These are phyloP conservation scores for Coniochaeta sp. DNA, from an alignment of 2,329 filamentous ascomycete species.

Conservation along the genomic window DNA sequence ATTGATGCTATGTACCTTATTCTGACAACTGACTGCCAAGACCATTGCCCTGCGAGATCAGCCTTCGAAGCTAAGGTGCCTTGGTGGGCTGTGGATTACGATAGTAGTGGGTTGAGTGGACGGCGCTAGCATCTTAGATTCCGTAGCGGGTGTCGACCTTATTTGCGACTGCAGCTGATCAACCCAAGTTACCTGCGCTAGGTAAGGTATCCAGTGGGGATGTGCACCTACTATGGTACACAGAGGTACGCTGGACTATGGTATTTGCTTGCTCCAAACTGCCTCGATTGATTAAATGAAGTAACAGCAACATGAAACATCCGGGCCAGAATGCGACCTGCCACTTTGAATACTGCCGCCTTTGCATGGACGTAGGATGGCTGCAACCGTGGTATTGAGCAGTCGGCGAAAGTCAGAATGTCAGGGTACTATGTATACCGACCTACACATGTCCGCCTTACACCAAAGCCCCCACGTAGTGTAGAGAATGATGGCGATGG, in stretches of 20 bases:
- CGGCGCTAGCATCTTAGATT: background rate
- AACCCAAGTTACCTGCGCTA: too few species aligned
- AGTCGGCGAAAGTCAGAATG: background rate
- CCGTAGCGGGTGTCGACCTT: background rate
- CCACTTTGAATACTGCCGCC: background rate
- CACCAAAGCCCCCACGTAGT: background rate
- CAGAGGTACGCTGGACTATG: too few species aligned
- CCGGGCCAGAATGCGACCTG: background rate
- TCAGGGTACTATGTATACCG: background rate
- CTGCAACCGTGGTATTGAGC: background rate
- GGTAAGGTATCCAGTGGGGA: too few species aligned
- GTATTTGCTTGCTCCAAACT: background rate
- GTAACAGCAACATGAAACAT: background rate
- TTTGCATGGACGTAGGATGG: background rate
- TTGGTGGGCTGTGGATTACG: background rate
- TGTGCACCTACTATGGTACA: too few species aligned
- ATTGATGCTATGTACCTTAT: too few species aligned
- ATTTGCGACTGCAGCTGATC: background rate
- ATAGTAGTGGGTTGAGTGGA: too few species aligned
- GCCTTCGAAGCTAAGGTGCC: background rate
- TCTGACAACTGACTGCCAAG: background rate
- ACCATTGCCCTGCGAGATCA: background rate
- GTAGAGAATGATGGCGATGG: background rate
- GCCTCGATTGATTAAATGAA: background rate
- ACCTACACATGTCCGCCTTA: too few species aligned